Percentiles rank a stretch among this genome's conserved stretches.
Conservation (phyloP, 257 asterid genomes). For the Solanum okadae region DNA sequence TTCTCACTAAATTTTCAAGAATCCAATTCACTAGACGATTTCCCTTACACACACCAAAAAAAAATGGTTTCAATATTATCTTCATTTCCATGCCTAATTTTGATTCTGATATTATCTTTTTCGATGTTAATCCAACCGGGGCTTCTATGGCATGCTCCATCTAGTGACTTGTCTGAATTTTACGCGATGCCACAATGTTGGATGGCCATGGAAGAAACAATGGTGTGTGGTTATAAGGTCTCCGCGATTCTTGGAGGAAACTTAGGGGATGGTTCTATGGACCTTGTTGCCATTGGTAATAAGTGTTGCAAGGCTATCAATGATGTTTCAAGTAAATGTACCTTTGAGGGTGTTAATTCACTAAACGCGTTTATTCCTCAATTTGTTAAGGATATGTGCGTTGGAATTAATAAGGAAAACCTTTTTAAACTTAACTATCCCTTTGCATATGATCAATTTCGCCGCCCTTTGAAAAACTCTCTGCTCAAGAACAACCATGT, state of each 20-base stretch:
- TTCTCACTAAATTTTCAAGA: not conserved
- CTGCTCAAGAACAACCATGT: not conserved
- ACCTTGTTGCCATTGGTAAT: not conserved
- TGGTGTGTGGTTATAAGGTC: not conserved
- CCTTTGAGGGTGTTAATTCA: not conserved
- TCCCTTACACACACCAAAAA: not conserved
- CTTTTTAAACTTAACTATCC: not conserved
- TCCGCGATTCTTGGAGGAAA: not conserved
- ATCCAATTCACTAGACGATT: not conserved
- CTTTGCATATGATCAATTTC: not conserved
- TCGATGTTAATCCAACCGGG: not conserved
- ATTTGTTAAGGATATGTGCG: not conserved
- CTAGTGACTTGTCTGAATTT: not conserved
- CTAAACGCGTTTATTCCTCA: not conserved
- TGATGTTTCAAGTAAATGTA: not conserved
- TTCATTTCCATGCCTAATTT: not conserved
- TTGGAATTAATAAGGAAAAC: not conserved
- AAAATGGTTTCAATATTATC: not conserved
- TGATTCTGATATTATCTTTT: not conserved
- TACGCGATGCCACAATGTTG: not conserved
- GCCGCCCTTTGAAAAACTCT: not conserved
- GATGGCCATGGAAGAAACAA: not conserved
- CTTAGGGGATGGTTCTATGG: not conserved
- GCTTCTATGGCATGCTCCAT: not conserved
- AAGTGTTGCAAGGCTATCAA: not conserved